Percentiles rank a stretch among this genome's conserved stretches.
phyloP scores from a whole-genome alignment of 441 rosid genomes.

The Rhodomyrtus psidioides region DNA sequence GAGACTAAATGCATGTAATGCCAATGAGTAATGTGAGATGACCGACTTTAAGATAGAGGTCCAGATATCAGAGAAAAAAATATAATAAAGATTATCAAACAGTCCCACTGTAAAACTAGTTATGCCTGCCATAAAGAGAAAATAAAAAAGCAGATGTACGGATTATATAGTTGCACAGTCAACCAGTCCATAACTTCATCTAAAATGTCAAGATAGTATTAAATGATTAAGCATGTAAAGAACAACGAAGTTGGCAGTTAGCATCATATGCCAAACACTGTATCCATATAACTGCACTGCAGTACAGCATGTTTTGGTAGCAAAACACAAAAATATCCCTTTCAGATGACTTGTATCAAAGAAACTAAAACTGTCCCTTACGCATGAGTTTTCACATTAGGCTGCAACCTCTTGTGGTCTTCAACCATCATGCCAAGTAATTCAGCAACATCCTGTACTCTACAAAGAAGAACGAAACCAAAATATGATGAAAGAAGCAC shows the following conservation, averaged over 20 bases:
- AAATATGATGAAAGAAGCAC: not conserved
- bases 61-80: not conserved
- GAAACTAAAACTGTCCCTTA: conserved; percentile 23
- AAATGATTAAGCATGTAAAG: not conserved
- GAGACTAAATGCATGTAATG: not conserved
- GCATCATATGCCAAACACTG: not conserved
- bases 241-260: not conserved
- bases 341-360: not conserved
- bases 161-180: not conserved
- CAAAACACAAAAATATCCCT: not conserved
- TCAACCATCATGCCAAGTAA: conserved; percentile 99
- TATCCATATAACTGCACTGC: not conserved
- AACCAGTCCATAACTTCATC: not conserved
- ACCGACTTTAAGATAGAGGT: not conserved
- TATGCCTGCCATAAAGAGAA: conserved; percentile 1
- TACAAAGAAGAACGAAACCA: conserved; percentile 23
- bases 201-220: not conserved
- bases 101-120: not conserved
- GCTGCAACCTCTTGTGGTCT: conserved; percentile 83
- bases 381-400: conserved; percentile 85
- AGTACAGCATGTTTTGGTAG: not conserved
- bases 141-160: not conserved
- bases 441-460: conserved; percentile 96
- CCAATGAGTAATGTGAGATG: not conserved
- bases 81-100: not conserved